These are phyloP conservation scores for Hibiscus syriacus DNA, from an alignment of 345 rosid genomes.

Conservation along the genomic window DNA sequence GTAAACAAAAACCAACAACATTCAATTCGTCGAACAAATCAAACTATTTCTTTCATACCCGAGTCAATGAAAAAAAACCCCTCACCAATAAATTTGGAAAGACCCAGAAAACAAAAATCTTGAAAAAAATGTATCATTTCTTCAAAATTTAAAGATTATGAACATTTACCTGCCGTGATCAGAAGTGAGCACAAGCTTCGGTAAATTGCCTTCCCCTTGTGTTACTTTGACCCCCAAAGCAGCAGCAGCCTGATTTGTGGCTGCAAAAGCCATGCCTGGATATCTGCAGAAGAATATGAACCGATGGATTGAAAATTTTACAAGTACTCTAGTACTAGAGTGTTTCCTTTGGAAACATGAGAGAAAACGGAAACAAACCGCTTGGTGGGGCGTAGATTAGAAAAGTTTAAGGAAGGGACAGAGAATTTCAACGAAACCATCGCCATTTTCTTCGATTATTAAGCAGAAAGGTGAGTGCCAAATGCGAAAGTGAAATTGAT, in stretches of 20 bases:
- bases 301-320: background rate
- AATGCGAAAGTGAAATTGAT: background rate
- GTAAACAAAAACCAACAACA: background rate
- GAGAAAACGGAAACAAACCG: constrained; percentile 31
- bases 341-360: background rate
- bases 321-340: background rate
- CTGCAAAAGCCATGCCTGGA: constrained; percentile 52
- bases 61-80: background rate
- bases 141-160: background rate
- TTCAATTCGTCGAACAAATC: background rate
- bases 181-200: constrained; percentile 72
- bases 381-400: constrained; percentile 34
- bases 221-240: constrained; percentile 49
- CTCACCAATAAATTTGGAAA: background rate
- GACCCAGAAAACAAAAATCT: background rate
- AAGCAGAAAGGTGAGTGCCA: constrained; percentile 1
- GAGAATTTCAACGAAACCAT: constrained; percentile 42
- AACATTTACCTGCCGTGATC: constrained; percentile 52
- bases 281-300: constrained; percentile 22
- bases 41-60: background rate
- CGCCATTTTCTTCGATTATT: constrained; percentile 38
- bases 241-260: constrained; percentile 18
- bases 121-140: background rate
- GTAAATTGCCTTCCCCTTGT: constrained; percentile 85
- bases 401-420: constrained; percentile 29